A percentile compares a stretch with the other conserved stretches of the same genome.
phyloP scores from a whole-genome alignment of 176 grass and related monocot genomes.

The Calamus simplicifolius region DNA sequence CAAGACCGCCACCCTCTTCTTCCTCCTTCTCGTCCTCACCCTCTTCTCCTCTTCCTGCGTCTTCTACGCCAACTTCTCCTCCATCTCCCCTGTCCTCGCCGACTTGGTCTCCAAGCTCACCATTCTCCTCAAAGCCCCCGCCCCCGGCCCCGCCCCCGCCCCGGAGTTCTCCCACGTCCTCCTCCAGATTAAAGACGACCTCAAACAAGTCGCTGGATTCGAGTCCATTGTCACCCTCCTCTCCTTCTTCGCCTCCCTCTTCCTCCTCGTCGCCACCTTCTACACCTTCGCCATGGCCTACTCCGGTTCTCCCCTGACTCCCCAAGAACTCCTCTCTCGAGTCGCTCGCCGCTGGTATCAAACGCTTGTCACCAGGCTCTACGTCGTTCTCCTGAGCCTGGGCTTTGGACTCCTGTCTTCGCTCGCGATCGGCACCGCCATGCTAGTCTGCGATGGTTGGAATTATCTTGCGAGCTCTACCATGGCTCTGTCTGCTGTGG shows the following conservation, averaged over 20 bases:
- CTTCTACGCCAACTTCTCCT: slow-evolving; percentile 28
- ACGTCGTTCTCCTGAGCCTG: slow-evolving; percentile 20
- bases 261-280: slow-evolving; percentile 21
- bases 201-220: slow-evolving; percentile 6
- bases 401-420: slow-evolving; percentile 16
- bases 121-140: neutral
- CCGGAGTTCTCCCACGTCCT: neutral
- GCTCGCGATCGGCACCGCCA: slow-evolving; percentile 1
- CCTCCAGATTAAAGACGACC: slow-evolving; percentile 7
- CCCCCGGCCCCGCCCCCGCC: neutral
- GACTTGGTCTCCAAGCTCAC: slow-evolving; percentile 17
- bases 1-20: slow-evolving; percentile 14
- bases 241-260: slow-evolving; percentile 16
- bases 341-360: slow-evolving; percentile 33
- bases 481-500: neutral
- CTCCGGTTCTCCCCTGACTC: slow-evolving; percentile 3
- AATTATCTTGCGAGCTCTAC: neutral
- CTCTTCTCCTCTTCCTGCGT: slow-evolving; percentile 22
- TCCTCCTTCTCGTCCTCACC: slow-evolving; percentile 28
- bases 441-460: neutral
- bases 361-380: slow-evolving; percentile 26
- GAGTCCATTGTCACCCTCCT: neutral
- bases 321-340: slow-evolving; percentile 20
- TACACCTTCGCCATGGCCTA: slow-evolving; percentile 30
- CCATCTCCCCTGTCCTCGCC: slow-evolving; percentile 17